Conservation (phyloP, 768 basidiomycete genomes). For the Macrolepiota dolichaula region DNA sequence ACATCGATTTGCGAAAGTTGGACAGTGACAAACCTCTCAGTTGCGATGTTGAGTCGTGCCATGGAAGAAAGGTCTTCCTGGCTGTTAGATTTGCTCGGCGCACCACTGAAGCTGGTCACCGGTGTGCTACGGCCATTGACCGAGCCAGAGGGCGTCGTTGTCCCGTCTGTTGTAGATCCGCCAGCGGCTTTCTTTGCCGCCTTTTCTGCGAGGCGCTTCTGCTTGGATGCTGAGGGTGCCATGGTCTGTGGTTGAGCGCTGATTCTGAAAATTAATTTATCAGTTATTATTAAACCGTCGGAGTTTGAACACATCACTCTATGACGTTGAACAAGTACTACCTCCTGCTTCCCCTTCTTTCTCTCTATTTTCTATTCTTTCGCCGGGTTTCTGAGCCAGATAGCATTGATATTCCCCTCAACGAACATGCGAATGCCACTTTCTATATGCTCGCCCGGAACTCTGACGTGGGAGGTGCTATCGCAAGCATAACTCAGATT, state of each 20-base stretch:
- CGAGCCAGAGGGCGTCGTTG: conserved; percentile 61
- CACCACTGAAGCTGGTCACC: conserved; percentile 76
- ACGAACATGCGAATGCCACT: conserved; percentile 29
- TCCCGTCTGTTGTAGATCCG: conserved; percentile 15
- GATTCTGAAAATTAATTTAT: conserved; percentile 11
- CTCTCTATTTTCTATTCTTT: background rate
- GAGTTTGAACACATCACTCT: conserved; percentile 5
- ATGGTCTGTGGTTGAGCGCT: conserved; percentile 31
- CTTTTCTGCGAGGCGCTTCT: conserved; percentile 94
- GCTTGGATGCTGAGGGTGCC: conserved; percentile 81
- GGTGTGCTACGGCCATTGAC: conserved; percentile 71
- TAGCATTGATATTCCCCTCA: background rate
- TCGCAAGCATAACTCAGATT: conserved; percentile 65
- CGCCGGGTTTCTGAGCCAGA: background rate
- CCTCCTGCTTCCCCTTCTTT: background rate
- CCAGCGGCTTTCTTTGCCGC: conserved; percentile 64
- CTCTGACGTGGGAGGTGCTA: conserved; percentile 53
- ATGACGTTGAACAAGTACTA: background rate
- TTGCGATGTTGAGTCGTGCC: conserved; percentile 83
- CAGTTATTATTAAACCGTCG: conserved; percentile 1
- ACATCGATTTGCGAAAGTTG: background rate
- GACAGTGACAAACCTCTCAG: conserved; percentile 64
- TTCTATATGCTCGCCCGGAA: conserved; percentile 61
- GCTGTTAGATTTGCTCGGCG: conserved; percentile 75
- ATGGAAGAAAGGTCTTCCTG: conserved; percentile 73